A percentile compares a stretch with the other conserved stretches of the same genome.
Conservation (phyloP, 2,329 filamentous ascomycete genomes). For the Magnaporthales sp. region DNA sequence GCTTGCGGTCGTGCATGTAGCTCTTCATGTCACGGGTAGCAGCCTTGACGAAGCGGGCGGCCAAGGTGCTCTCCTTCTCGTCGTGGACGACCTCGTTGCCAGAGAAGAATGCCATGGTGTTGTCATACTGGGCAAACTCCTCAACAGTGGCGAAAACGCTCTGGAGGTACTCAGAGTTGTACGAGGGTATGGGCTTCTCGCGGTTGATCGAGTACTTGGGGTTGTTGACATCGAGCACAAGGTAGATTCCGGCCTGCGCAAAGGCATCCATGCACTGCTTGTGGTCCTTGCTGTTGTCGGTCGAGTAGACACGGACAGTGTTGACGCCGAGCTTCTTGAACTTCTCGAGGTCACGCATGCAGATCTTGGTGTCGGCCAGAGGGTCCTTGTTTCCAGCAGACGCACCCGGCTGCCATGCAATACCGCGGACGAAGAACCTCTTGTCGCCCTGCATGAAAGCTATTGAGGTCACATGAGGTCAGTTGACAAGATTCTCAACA, state of each 20-base stretch:
- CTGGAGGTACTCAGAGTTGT: slow-evolving; percentile 80
- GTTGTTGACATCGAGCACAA: slow-evolving; percentile 86
- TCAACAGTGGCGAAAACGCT: slow-evolving; percentile 83
- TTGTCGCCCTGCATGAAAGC: slow-evolving; percentile 45
- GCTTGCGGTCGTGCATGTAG: slow-evolving; percentile 53
- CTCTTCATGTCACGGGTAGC: slow-evolving; percentile 69
- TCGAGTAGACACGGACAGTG: slow-evolving; percentile 84
- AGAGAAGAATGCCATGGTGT: slow-evolving; percentile 81
- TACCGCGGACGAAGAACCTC: slow-evolving; percentile 51
- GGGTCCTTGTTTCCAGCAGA: slow-evolving; percentile 56
- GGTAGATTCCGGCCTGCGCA: slow-evolving; percentile 80
- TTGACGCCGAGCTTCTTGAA: slow-evolving; percentile 86
- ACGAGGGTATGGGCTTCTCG: slow-evolving; percentile 60
- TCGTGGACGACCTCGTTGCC: slow-evolving; percentile 77
- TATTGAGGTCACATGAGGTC: slow-evolving; percentile 19
- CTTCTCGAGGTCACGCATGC: slow-evolving; percentile 70
- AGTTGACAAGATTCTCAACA: background rate
- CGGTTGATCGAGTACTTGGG: slow-evolving; percentile 84
- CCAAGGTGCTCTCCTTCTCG: slow-evolving; percentile 48
- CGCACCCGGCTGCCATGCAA: slow-evolving; percentile 56
- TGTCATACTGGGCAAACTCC: slow-evolving; percentile 71
- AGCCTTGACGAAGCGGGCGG: slow-evolving; percentile 70
- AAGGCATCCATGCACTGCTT: slow-evolving; percentile 78
- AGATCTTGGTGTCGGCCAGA: slow-evolving; percentile 60
- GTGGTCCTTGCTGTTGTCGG: slow-evolving; percentile 78